These are phyloP conservation scores for Rubia occidens DNA, from an alignment of 305 asterid species.

Conservation along the genomic window DNA sequence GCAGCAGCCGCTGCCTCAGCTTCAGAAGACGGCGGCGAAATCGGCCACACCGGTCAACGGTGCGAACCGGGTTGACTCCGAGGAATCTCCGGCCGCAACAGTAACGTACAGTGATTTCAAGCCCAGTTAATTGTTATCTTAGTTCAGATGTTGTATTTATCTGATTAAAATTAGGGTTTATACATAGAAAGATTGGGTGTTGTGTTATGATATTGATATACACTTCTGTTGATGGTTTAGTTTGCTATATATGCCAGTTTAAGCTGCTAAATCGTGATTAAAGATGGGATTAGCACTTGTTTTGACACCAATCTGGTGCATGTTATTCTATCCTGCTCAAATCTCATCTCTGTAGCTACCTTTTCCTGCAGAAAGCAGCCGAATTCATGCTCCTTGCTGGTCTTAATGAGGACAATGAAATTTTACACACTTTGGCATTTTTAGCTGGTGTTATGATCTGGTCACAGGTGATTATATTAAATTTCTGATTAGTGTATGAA, in stretches of 20 bases:
- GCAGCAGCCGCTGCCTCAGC: slow-evolving; percentile 24
- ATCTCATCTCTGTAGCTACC: slow-evolving; percentile 7
- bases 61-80: slow-evolving; percentile 24
- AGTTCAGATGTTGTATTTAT: slow-evolving; percentile 10
- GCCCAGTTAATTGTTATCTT: not conserved
- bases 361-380: slow-evolving; percentile 58
- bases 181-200: not conserved
- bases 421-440: slow-evolving; percentile 78
- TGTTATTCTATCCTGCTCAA: slow-evolving; percentile 12
- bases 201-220: slow-evolving; percentile 4
- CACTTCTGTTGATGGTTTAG: not conserved
- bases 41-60: slow-evolving; percentile 21
- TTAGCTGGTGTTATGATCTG: slow-evolving; percentile 92
- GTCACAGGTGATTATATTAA: slow-evolving; percentile 64
- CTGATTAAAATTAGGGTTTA: not conserved
- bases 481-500: slow-evolving; percentile 11
- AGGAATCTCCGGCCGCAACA: slow-evolving; percentile 37
- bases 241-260: not conserved
- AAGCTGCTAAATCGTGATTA: not conserved
- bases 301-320: slow-evolving; percentile 2
- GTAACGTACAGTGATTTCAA: no score
- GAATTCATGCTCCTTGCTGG: slow-evolving; percentile 59
- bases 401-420: slow-evolving; percentile 76
- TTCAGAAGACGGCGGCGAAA: slow-evolving; percentile 22
- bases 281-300: not conserved